Evolutionary conservation across 2,329 filamentous ascomycete species (phyloP).

Genomic region (Calonectria hawksworthii): DNA sequence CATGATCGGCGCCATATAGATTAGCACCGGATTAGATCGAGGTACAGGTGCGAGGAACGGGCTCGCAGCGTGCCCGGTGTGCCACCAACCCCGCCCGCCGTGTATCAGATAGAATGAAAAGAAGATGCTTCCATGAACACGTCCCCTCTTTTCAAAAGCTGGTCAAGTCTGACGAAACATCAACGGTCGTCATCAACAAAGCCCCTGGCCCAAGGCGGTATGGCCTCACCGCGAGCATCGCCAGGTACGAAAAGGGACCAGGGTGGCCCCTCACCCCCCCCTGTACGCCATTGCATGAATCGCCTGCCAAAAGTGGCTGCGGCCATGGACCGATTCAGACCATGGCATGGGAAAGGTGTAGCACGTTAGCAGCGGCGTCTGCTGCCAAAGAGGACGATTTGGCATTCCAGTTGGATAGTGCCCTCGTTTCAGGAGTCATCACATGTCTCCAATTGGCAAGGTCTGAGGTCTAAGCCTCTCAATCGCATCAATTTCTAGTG

Average conservation of each 20-base stretch:
- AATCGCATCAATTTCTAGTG: constrained; percentile 16
- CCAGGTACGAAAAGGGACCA: not conserved
- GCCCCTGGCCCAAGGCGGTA: not conserved
- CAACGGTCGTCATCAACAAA: constrained; percentile 14
- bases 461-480: constrained; percentile 22
- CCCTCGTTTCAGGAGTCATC: constrained; percentile 24
- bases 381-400: constrained; percentile 2
- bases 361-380: constrained; percentile 10
- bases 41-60: not conserved
- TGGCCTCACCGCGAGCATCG: not conserved
- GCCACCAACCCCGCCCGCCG: constrained; percentile 6
- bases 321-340: constrained; percentile 17
- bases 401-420: constrained; percentile 12
- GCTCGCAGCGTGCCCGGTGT: not conserved
- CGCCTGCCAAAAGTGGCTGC: constrained; percentile 18
- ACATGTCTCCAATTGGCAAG: constrained; percentile 4
- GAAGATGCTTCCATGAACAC: constrained; percentile 26
- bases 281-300: constrained; percentile 28
- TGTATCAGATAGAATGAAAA: constrained; percentile 11
- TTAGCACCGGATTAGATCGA: constrained; percentile 16
- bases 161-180: constrained; percentile 10
- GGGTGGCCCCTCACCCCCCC: not conserved
- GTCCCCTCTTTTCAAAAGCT: constrained; percentile 1
- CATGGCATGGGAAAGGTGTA: constrained; percentile 15
- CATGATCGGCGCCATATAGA: constrained; percentile 19